Percentiles rank a stretch among this genome's conserved stretches.
Evolutionary conservation across 2,329 filamentous ascomycete species (phyloP).

Genomic region (Cladophialophora bantiana): DNA sequence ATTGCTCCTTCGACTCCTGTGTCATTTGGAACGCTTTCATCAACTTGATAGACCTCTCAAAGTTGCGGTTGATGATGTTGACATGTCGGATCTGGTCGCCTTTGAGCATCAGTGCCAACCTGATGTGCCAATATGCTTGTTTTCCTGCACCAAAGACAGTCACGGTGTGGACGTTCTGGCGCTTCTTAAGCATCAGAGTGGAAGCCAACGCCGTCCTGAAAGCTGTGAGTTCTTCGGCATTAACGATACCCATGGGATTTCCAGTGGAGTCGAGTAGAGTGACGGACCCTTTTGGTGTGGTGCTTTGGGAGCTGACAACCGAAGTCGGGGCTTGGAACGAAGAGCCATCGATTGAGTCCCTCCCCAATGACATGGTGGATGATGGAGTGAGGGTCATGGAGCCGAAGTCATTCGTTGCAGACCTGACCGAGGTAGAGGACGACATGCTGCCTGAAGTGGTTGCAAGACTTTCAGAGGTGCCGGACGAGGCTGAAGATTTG

Average conservation of each 20-base stretch:
- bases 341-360: slow-evolving; percentile 40
- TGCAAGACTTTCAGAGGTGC: slow-evolving; percentile 34
- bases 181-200: slow-evolving; percentile 68
- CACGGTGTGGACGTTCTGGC: slow-evolving; percentile 74
- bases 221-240: slow-evolving; percentile 72
- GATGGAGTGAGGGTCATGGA: slow-evolving; percentile 48
- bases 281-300: slow-evolving; percentile 64
- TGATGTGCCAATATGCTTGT: slow-evolving; percentile 94
- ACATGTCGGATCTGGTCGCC: slow-evolving; percentile 74
- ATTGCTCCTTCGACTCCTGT: slow-evolving; percentile 61
- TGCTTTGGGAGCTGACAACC: slow-evolving; percentile 47
- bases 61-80: slow-evolving; percentile 78
- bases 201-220: slow-evolving; percentile 71
- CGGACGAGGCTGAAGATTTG: slow-evolving; percentile 32
- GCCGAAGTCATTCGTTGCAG: slow-evolving; percentile 46
- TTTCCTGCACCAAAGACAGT: slow-evolving; percentile 87
- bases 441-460: slow-evolving; percentile 33
- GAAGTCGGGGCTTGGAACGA: slow-evolving; percentile 42
- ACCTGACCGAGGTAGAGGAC: slow-evolving; percentile 44
- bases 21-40: slow-evolving; percentile 62
- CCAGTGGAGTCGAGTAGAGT: slow-evolving; percentile 66
- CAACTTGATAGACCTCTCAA: slow-evolving; percentile 54
- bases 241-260: slow-evolving; percentile 67
- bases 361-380: slow-evolving; percentile 37
- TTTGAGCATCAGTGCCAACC: slow-evolving; percentile 75